These are phyloP conservation scores for Populus simonii DNA, from an alignment of 345 rosid genomes.

Conservation along the genomic window DNA sequence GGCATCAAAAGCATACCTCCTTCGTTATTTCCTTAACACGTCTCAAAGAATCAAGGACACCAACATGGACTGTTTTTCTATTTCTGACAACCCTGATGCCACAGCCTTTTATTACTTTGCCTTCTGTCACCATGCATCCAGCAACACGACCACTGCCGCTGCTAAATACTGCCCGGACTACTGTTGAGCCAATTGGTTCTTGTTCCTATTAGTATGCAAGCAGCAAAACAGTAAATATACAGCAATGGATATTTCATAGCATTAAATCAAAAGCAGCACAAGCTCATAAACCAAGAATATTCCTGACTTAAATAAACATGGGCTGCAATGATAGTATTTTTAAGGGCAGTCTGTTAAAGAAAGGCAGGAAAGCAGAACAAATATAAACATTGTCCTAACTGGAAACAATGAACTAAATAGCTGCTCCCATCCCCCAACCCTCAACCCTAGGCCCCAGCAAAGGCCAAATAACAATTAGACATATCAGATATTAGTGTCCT, in stretches of 20 bases:
- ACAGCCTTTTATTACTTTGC: slow-evolving; percentile 80
- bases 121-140: slow-evolving; percentile 95
- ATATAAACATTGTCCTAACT: not conserved
- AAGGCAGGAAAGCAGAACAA: not conserved
- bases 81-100: slow-evolving; percentile 74
- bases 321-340: not conserved
- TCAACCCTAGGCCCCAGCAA: not conserved
- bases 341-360: not conserved
- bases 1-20: slow-evolving; percentile 58
- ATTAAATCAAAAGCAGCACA: not conserved
- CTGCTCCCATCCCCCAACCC: not conserved
- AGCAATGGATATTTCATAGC: not conserved
- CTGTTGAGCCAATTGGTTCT: slow-evolving; percentile 78
- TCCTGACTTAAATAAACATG: not conserved
- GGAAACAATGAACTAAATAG: not conserved
- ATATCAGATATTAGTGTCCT: not conserved
- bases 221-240: slow-evolving; percentile 20
- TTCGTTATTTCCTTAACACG: slow-evolving; percentile 87
- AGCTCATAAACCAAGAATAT: not conserved
- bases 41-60: slow-evolving; percentile 76
- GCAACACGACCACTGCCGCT: slow-evolving; percentile 99
- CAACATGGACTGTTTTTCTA: slow-evolving; percentile 59
- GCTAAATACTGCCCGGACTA: slow-evolving; percentile 85
- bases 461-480: not conserved
- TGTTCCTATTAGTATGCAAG: slow-evolving; percentile 56